Evolutionary conservation across 2,329 filamentous ascomycete genomes (phyloP).

Genomic region (Epichloe uncinata): DNA sequence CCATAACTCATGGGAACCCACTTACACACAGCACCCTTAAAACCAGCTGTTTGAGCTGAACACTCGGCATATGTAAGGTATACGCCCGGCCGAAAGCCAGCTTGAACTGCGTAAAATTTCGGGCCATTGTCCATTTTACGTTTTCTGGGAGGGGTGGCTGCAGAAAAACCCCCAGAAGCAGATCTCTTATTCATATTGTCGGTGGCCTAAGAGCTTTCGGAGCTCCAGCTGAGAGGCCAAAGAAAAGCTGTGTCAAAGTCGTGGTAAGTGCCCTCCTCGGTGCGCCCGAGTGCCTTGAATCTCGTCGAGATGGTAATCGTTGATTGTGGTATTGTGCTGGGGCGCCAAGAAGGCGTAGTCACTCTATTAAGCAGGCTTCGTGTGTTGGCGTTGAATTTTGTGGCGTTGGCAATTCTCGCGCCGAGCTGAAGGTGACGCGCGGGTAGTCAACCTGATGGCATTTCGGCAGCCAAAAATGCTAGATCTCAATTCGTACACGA

Average conservation of each 20-base stretch:
- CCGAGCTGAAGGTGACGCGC: constrained; percentile 12
- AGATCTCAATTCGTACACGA: not conserved
- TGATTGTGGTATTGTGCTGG: not conserved
- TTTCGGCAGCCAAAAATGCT: constrained; percentile 4
- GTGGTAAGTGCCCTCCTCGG: not conserved
- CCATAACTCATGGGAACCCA: constrained; percentile 11
- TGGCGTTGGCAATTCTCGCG: constrained; percentile 11
- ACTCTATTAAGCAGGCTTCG: not conserved
- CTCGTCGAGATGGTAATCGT: not conserved
- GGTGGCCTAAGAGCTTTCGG: not conserved
- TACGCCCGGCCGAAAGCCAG: constrained; percentile 44
- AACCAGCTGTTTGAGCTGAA: constrained; percentile 45
- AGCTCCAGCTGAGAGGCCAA: constrained; percentile 10
- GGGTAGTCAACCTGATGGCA: constrained; percentile 17
- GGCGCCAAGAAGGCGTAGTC: not conserved
- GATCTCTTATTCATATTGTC: constrained; percentile 20
- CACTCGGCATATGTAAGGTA: constrained; percentile 50
- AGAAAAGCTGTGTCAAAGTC: constrained; percentile 5
- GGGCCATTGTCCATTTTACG: constrained; percentile 32
- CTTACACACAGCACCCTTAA: constrained; percentile 55
- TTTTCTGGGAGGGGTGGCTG: constrained; percentile 25
- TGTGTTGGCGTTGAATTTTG: constrained; percentile 6
- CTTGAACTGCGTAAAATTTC: constrained; percentile 52
- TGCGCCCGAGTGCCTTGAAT: not conserved
- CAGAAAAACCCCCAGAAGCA: constrained; percentile 10